phyloP scores from a whole-genome alignment of 768 basidiomycete species.

The Panaeolus cyanescens region DNA sequence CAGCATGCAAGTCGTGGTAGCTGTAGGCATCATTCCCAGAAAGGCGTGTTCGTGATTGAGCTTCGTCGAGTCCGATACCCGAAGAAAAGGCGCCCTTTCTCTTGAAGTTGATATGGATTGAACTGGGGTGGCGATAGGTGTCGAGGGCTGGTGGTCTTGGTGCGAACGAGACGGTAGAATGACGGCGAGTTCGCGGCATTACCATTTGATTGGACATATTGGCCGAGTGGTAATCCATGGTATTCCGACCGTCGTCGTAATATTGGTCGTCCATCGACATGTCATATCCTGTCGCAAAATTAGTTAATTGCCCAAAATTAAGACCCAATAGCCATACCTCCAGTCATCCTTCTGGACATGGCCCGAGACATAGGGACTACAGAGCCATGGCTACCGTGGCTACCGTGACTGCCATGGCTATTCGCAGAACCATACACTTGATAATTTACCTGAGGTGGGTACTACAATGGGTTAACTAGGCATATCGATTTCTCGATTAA shows the following conservation, averaged over 20 bases:
- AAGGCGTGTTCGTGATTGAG: conserved; percentile 62
- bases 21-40: conserved; percentile 66
- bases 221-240: conserved; percentile 20
- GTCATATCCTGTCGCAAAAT: conserved; percentile 50
- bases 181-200: conserved; percentile 44
- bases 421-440: conserved; percentile 44
- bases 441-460: conserved; percentile 50
- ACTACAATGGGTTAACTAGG: conserved; percentile 8
- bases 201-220: conserved; percentile 34
- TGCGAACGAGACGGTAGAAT: conserved; percentile 53
- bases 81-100: conserved; percentile 66
- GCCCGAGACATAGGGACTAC: conserved; percentile 37
- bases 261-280: conserved; percentile 51
- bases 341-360: conserved; percentile 33
- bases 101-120: conserved; percentile 68
- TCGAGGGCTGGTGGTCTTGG: conserved; percentile 39
- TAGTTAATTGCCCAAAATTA: conserved; percentile 1
- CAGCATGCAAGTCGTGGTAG: conserved; percentile 65
- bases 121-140: conserved; percentile 49
- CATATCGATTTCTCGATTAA: not conserved
- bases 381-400: conserved; percentile 9
- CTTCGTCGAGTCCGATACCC: conserved; percentile 70
- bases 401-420: conserved; percentile 12
- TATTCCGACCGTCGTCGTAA: conserved; percentile 50
- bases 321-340: conserved; percentile 33